Base-by-base conservation (phyloP, 1,284 basidiomycete species). In the Moesziomyces antarcticus region DNA sequence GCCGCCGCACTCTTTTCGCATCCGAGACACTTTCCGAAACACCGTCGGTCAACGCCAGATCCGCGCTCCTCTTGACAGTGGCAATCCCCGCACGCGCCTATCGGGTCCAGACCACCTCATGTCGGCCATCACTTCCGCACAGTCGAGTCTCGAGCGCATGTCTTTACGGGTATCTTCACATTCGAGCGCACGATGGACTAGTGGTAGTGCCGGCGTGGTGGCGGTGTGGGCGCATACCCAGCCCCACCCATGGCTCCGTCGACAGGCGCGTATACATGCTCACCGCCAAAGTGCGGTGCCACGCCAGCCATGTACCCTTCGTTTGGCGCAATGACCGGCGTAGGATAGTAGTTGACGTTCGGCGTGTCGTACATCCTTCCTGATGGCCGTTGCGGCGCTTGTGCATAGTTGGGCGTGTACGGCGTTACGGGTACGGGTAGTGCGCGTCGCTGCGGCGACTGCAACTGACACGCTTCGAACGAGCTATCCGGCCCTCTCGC, bases 361-460 rank as follows among this genome's bases (percentile, higher is more conserved):
- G 65, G 65, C 27, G 65, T 68, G 22, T 68, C 58, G 50, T 68
- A 68, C 55, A 68, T 53, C 48, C 65, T 54, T 22, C 58, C 65
- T 16, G 58, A 68, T 1, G 65, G 65, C 30, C 54, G 25, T 18
- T 50, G 50, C 10, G 44, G 54, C 22, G 58, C 50, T 20, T 27
- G 21, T 5, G 51, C 62, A n/a, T 68, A 62, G 47, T 62, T 68
- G 44, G 65, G 65, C 22, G 43, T 68, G 10, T 68, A 68, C 20
- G 59, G 65, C 43, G 64, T 30, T 1, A 67, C 5, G 1, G 57
- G 64, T 30, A 67, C 2, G 3, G 57, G 64, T 40, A 56, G 35
- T 8, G 50, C 54, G 7, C 53, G 57, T 61, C 58, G 40, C 22
- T 56, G 57, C 18, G 64, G 54, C n/a, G 64, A 59, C 18, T 52